phyloP scores from a whole-genome alignment of 768 basidiomycete species.

The Phylloporus sp. region DNA sequence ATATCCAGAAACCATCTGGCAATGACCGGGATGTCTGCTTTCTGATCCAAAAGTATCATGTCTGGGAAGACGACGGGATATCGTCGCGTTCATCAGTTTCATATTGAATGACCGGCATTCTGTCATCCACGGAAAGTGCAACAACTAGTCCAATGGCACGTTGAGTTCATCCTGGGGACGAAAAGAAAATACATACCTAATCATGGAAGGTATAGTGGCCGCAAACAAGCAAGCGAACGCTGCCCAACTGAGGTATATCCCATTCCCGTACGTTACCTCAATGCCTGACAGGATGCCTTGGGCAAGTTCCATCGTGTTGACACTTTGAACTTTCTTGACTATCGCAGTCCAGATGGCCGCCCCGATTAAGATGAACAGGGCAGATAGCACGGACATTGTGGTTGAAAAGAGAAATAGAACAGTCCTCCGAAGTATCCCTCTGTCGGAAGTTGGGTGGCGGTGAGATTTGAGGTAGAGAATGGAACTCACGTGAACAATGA shows the following conservation, averaged over 20 bases:
- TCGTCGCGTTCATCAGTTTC: constrained; percentile 16
- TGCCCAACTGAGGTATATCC: constrained; percentile 67
- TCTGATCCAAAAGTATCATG: no score
- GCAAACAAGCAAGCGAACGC: constrained; percentile 61
- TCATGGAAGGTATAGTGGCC: constrained; percentile 70
- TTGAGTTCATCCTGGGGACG: background rate
- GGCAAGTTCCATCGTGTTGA: constrained; percentile 50
- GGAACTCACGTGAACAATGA: constrained; percentile 60
- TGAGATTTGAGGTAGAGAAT: background rate
- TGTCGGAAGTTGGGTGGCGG: constrained; percentile 25
- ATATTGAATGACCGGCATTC: constrained; percentile 28
- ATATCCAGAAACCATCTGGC: background rate
- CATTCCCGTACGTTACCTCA: constrained; percentile 54
- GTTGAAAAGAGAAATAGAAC: constrained; percentile 66
- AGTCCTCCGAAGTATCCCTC: constrained; percentile 62
- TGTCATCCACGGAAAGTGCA: constrained; percentile 70
- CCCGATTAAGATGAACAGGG: constrained; percentile 60
- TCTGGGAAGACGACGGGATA: no score
- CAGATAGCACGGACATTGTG: constrained; percentile 53
- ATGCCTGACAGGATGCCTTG: constrained; percentile 53
- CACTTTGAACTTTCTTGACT: constrained; percentile 53
- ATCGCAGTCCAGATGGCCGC: constrained; percentile 76
- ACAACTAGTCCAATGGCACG: constrained; percentile 44
- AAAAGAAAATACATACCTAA: constrained; percentile 49
- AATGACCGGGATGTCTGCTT: no score